Conservation (phyloP, 2,329 filamentous ascomycete species). For the Penicillium decumbens region DNA sequence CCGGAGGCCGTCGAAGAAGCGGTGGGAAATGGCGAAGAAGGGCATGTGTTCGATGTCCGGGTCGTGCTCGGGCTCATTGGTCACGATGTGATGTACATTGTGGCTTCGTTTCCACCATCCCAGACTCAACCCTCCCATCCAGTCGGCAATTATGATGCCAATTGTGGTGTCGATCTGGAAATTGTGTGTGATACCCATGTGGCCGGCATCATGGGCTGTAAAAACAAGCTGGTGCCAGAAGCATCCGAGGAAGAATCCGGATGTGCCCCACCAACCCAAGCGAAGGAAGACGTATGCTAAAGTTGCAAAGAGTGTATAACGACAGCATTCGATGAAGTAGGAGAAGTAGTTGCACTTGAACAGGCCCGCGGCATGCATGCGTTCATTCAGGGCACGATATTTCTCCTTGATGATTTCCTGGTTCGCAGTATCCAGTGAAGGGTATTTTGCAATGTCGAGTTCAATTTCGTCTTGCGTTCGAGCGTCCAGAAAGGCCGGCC, state of each 20-base stretch:
- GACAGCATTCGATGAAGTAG: slow-evolving; percentile 68
- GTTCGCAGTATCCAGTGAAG: slow-evolving; percentile 65
- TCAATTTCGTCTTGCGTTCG: slow-evolving; percentile 70
- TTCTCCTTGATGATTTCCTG: slow-evolving; percentile 73
- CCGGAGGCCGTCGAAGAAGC: slow-evolving; percentile 66
- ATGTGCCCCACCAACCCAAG: slow-evolving; percentile 62
- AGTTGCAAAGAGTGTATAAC: slow-evolving; percentile 65
- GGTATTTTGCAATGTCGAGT: slow-evolving; percentile 75
- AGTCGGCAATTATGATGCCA: slow-evolving; percentile 86
- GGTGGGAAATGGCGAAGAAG: slow-evolving; percentile 80
- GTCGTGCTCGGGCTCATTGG: slow-evolving; percentile 91
- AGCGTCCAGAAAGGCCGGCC: slow-evolving; percentile 63
- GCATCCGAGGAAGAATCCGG: slow-evolving; percentile 69
- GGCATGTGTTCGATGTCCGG: slow-evolving; percentile 91
- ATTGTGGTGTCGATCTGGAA: slow-evolving; percentile 79
- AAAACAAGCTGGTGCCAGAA: slow-evolving; percentile 97
- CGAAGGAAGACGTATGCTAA: slow-evolving; percentile 59
- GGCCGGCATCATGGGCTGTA: slow-evolving; percentile 87
- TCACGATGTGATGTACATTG: slow-evolving; percentile 95
- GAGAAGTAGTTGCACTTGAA: slow-evolving; percentile 79
- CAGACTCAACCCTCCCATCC: slow-evolving; percentile 78
- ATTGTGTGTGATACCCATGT: slow-evolving; percentile 94
- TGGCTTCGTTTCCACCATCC: slow-evolving; percentile 98
- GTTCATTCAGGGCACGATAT: slow-evolving; percentile 72
- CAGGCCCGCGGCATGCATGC: slow-evolving; percentile 68